Evolutionary conservation across 2,329 filamentous ascomycete species (phyloP), one percentile per base, ranked within the genome.

Genomic region (Colletotrichum viniferum): DNA sequence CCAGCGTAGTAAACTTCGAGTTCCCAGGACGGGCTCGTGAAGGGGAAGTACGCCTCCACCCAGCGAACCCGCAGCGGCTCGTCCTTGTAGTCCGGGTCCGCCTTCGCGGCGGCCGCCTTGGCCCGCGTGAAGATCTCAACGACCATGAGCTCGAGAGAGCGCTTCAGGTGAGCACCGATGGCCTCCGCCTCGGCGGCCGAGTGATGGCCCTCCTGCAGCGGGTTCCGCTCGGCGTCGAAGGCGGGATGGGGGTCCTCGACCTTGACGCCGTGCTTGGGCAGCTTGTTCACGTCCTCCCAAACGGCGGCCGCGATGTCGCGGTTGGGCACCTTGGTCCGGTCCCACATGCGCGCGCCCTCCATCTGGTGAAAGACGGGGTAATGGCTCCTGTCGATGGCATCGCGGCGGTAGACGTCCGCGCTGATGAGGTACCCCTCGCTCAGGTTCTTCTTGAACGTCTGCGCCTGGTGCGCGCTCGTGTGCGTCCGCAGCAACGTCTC

Each of bases 281-380:
- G 89, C 69, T 86, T 88, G 69, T 92, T 90, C 32, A 97, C 79
- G 81, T 98, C 95, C 43, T 89, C 89, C 86, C 89, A 91, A 9
- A 98, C 92, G 14, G 91, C 90, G 18, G 91, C 87, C 1, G 90
- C 90, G 21, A 96, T 83, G 77, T 94, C 90, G 21, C 88, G 89
- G 75, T 84, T 87, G 70, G 87, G 88, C 60, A 90, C 90, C 82
- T 87, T 89, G 32, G 82, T 88, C 12, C 95, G 91, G 81, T 97
- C 94, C 96, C 97, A 99, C 69, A 96, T 93, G 79, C 94, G 90
- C 10, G 96, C 96, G 14, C 96, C 96, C 84, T 99, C 97, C 96
- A 98, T 98, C 86, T 99, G 97, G 85, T 99, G 97, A 85, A 99
- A 99, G 74, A 98, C 92, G 1, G 97, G 97, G 85, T 98, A 98